Evolutionary conservation across 2,329 filamentous ascomycete genomes (phyloP).

Genomic region (Lasiodiplodia hormozganensis): DNA sequence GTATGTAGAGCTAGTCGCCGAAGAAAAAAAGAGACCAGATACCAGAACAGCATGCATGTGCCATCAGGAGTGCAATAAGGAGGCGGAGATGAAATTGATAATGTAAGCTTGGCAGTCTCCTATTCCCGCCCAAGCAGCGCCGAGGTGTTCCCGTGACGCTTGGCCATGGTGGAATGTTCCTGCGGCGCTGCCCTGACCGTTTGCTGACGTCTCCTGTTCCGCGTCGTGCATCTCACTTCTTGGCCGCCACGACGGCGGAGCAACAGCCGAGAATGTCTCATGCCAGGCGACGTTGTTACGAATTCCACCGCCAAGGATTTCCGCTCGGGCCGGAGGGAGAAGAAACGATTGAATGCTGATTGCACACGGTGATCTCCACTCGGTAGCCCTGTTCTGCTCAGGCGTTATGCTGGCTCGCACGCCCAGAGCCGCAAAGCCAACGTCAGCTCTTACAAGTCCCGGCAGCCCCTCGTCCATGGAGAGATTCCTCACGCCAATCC

Average conservation of each 20-base stretch:
- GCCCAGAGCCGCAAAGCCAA: neutral
- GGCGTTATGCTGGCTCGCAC: slow-evolving; percentile 4
- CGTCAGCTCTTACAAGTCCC: slow-evolving; percentile 18
- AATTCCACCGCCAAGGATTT: slow-evolving; percentile 3
- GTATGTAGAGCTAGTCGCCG: neutral
- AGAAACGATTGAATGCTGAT: neutral
- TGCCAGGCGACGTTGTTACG: neutral
- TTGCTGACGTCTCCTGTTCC: neutral
- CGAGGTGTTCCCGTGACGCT: slow-evolving; percentile 2
- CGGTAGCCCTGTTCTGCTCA: neutral
- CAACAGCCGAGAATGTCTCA: neutral
- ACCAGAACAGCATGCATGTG: too few species aligned
- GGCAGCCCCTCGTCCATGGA: neutral
- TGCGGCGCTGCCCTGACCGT: neutral
- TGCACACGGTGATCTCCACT: neutral
- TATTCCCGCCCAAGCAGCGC: slow-evolving; percentile 4
- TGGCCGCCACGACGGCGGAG: neutral
- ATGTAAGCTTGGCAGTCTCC: slow-evolving; percentile 9
- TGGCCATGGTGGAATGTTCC: neutral
- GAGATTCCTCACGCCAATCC: neutral
- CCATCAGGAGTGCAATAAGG: neutral
- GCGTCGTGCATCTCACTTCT: neutral
- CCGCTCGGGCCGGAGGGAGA: neutral
- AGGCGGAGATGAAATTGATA: slow-evolving; percentile 9
- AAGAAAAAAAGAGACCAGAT: neutral